Percentiles rank a stretch among this genome's conserved stretches.
phyloP scores from a whole-genome alignment of 768 basidiomycete species.

The Royoungia palumana region DNA sequence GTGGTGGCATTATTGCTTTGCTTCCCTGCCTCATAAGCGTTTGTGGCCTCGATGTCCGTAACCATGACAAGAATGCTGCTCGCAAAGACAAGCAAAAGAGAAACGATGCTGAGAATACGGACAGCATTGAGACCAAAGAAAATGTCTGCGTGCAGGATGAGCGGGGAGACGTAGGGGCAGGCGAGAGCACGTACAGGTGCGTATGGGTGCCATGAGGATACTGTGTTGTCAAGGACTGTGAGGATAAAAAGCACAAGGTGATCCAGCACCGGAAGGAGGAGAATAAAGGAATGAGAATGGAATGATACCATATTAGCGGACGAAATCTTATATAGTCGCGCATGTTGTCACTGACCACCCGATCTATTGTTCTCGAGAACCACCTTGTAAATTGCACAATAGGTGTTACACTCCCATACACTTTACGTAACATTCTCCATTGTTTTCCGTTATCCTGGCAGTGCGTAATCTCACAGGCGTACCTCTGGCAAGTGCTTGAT shows the following conservation, averaged over 20 bases:
- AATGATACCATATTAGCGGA: neutral
- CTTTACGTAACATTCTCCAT: conserved; percentile 23
- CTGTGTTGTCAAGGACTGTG: conserved; percentile 13
- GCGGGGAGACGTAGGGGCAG: neutral
- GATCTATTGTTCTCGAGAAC: conserved; percentile 32
- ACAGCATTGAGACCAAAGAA: conserved; percentile 80
- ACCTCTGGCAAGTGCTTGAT: too few species aligned
- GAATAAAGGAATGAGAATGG: conserved; percentile 5
- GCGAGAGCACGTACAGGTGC: conserved; percentile 42
- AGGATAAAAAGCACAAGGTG: conserved; percentile 23
- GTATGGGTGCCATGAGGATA: conserved; percentile 28
- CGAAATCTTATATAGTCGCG: conserved; percentile 23
- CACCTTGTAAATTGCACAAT: neutral
- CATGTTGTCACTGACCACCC: conserved; percentile 12
- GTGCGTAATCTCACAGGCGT: too few species aligned
- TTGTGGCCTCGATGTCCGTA: conserved; percentile 72
- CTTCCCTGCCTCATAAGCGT: conserved; percentile 50
- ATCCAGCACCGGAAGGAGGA: conserved; percentile 30
- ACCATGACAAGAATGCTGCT: conserved; percentile 75
- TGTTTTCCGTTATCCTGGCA: conserved; percentile 29
- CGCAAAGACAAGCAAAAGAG: conserved; percentile 74
- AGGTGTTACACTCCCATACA: neutral
- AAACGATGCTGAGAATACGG: conserved; percentile 75
- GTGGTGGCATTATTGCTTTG: conserved; percentile 30
- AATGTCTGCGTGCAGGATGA: conserved; percentile 35